These are phyloP conservation scores for Mesembryanthemum crystallinum DNA, from an alignment of 148 eudicot genomes.

Conservation along the genomic window DNA sequence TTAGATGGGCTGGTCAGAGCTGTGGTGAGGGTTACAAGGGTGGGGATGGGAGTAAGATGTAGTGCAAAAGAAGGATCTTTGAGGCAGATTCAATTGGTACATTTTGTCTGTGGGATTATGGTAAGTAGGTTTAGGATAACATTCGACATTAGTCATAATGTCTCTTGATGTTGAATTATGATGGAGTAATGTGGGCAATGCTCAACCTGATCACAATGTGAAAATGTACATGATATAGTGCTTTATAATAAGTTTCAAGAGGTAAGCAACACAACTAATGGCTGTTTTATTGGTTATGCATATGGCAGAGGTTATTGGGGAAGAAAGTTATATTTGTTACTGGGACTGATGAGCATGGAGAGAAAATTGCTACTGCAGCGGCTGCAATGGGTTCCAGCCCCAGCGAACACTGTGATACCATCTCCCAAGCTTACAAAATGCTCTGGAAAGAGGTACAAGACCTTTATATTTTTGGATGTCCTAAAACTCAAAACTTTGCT, in stretches of 20 bases:
- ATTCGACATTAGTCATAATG: not conserved
- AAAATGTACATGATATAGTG: not conserved
- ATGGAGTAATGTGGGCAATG: not conserved
- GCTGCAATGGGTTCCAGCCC: slow-evolving; percentile 70
- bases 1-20: not conserved
- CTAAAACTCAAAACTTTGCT: not conserved
- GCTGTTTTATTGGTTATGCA: slow-evolving; percentile 12
- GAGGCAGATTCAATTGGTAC: not conserved
- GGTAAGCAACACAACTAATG: not conserved
- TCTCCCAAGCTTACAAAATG: slow-evolving; percentile 72
- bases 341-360: slow-evolving; percentile 99
- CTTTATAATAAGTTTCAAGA: not conserved
- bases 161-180: not conserved
- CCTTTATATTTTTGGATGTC: not conserved
- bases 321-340: slow-evolving; percentile 88
- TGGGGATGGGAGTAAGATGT: slow-evolving; percentile 1
- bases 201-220: not conserved
- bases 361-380: slow-evolving; percentile 95
- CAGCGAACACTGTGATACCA: slow-evolving; percentile 63
- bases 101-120: not conserved
- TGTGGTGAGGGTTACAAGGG: not conserved
- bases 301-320: slow-evolving; percentile 69
- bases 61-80: not conserved
- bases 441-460: slow-evolving; percentile 79
- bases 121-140: not conserved